Percentiles rank a stretch among this genome's conserved stretches.
Evolutionary conservation across 768 basidiomycete genomes (phyloP).

Genomic region (Leucogyrophana mollusca): DNA sequence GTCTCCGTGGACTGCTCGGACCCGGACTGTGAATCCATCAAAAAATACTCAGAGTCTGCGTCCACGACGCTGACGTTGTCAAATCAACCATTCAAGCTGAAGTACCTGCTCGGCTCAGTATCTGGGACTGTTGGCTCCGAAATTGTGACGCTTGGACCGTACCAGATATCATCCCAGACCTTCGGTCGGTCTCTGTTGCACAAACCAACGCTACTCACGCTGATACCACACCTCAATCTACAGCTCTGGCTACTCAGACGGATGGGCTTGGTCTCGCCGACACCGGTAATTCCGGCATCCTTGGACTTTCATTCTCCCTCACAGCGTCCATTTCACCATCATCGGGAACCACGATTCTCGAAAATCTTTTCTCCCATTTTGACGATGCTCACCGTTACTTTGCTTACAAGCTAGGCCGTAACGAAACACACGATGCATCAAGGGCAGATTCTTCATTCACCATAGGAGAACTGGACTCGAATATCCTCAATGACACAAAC

Average conservation of each 20-base stretch:
- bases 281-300: constrained; percentile 52
- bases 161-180: constrained; percentile 44
- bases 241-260: constrained; percentile 47
- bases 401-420: constrained; percentile 47
- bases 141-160: constrained; percentile 42
- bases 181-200: constrained; percentile 34
- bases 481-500: constrained; percentile 27
- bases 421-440: constrained; percentile 13
- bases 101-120: constrained; percentile 51
- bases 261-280: constrained; percentile 40
- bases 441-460: constrained; percentile 44
- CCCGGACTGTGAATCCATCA: constrained; percentile 44
- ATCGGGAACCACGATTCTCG: constrained; percentile 43
- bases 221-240: neutral
- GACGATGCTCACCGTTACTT: constrained; percentile 44
- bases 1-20: constrained; percentile 43
- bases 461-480: constrained; percentile 47
- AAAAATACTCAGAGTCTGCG: constrained; percentile 36
- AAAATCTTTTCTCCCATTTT: constrained; percentile 46
- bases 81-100: constrained; percentile 38
- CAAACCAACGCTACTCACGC: neutral
- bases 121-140: constrained; percentile 47
- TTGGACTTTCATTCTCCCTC: constrained; percentile 52
- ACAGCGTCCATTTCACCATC: constrained; percentile 45
- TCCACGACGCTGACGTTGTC: constrained; percentile 31